Evolutionary conservation across 2,329 filamentous ascomycete species (phyloP).

Genomic region (Trichoderma guizhouense): DNA sequence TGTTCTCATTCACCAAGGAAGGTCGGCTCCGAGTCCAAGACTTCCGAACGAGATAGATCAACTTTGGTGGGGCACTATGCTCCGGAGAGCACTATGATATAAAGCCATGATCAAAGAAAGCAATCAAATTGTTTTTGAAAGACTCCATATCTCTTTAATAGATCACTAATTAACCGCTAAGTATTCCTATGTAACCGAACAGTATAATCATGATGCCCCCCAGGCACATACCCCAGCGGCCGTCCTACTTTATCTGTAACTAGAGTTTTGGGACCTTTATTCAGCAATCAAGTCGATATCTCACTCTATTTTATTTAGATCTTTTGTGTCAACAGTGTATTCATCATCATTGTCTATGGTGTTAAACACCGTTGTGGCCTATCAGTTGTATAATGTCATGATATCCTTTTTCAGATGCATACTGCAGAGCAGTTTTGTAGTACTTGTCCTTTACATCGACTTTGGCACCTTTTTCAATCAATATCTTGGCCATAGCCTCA

Average conservation of each 20-base stretch:
- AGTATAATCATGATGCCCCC: neutral
- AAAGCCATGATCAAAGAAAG: too few species aligned
- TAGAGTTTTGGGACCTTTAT: neutral
- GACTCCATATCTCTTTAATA: neutral
- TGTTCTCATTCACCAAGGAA: neutral
- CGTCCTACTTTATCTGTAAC: neutral
- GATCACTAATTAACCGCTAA: rapidly evolving
- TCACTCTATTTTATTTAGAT: too few species aligned
- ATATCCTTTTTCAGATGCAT: neutral
- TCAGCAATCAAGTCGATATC: neutral
- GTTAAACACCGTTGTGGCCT: neutral
- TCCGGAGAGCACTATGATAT: too few species aligned
- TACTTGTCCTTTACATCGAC: neutral
- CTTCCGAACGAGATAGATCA: too few species aligned
- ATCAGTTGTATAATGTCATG: neutral
- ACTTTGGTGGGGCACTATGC: too few species aligned
- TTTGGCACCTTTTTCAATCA: neutral
- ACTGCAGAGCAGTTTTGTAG: neutral
- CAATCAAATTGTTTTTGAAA: neutral
- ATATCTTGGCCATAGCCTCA: neutral
- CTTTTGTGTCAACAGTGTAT: too few species aligned
- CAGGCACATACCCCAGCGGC: too few species aligned
- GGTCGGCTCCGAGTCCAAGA: neutral
- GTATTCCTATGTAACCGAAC: neutral
- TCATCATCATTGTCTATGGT: too few species aligned